These are phyloP conservation scores for Suillus paluster DNA, from an alignment of 768 basidiomycete genomes.

Conservation along the genomic window DNA sequence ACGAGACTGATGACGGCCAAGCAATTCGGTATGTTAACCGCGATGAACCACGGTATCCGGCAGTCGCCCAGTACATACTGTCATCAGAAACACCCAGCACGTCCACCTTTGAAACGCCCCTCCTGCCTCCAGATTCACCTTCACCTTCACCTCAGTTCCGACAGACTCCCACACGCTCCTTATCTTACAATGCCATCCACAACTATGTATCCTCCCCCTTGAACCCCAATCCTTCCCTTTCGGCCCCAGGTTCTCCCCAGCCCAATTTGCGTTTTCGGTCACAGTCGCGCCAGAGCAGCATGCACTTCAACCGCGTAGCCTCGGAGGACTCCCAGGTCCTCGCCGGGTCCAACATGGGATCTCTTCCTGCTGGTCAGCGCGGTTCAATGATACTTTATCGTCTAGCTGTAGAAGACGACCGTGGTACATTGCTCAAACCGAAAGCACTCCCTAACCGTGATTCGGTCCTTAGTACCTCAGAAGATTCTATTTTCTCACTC, in stretches of 20 bases:
- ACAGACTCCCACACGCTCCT: conserved; percentile 30
- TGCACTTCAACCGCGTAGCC: conserved; percentile 47
- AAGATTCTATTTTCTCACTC: conserved; percentile 52
- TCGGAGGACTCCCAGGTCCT: conserved; percentile 51
- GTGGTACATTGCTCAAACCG: conserved; percentile 40
- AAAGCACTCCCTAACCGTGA: conserved; percentile 30
- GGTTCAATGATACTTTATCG: conserved; percentile 75
- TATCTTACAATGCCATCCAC: conserved; percentile 19
- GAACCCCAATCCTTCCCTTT: conserved; percentile 44
- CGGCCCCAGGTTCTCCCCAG: conserved; percentile 19
- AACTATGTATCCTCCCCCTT: conserved; percentile 57
- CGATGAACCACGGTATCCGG: neutral
- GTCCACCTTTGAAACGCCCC: conserved; percentile 34
- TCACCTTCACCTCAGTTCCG: conserved; percentile 14
- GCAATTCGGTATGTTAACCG: neutral
- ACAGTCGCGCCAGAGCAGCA: conserved; percentile 45
- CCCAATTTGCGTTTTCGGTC: conserved; percentile 38
- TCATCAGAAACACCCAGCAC: conserved; percentile 29
- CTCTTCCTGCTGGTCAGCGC: conserved; percentile 32
- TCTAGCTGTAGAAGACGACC: conserved; percentile 44
- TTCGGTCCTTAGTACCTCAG: conserved; percentile 56
- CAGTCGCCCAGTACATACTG: neutral
- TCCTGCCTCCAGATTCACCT: conserved; percentile 23
- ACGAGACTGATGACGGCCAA: neutral
- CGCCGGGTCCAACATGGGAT: conserved; percentile 27